Percentiles rank a stretch among this genome's conserved stretches.
These are phyloP conservation scores for Usnea hakonensis DNA, from an alignment of 495 filamentous ascomycete species.

Conservation along the genomic window DNA sequence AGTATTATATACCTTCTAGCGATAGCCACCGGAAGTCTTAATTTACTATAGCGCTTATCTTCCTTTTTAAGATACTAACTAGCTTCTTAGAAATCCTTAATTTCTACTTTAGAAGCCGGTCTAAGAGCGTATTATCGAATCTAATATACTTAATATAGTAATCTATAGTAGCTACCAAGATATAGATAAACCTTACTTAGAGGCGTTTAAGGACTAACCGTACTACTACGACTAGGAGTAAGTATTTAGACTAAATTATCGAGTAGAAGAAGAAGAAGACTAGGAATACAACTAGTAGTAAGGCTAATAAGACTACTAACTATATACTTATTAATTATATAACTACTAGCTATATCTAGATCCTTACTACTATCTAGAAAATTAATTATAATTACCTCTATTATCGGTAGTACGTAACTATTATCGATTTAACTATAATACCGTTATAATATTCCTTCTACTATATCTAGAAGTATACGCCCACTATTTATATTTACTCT, in stretches of 20 bases:
- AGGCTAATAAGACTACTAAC: neutral
- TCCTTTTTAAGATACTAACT: too few relatives aligned
- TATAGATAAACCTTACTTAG: too few relatives aligned
- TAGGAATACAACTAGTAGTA: neutral
- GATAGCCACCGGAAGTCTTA: neutral
- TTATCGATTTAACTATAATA: too few relatives aligned
- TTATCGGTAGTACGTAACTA: too few relatives aligned
- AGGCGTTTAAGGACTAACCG: too few relatives aligned
- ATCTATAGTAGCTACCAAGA: too few relatives aligned
- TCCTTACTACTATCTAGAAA: too few relatives aligned
- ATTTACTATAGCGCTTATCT: neutral
- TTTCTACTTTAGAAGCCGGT: neutral
- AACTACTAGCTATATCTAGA: neutral
- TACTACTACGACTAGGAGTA: too few relatives aligned
- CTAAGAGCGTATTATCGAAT: too few relatives aligned
- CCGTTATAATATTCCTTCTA: neutral
- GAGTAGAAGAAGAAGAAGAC: neutral
- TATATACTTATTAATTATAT: neutral
- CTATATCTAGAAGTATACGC: neutral
- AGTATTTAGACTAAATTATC: neutral
- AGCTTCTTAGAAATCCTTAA: neutral
- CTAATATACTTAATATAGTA: too few relatives aligned
- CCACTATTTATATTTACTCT: neutral
- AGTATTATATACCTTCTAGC: neutral
- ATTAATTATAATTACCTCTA: too few relatives aligned